Evolutionary conservation across 2,329 filamentous ascomycete genomes (phyloP).

Genomic region (Aureobasidium pullulans): DNA sequence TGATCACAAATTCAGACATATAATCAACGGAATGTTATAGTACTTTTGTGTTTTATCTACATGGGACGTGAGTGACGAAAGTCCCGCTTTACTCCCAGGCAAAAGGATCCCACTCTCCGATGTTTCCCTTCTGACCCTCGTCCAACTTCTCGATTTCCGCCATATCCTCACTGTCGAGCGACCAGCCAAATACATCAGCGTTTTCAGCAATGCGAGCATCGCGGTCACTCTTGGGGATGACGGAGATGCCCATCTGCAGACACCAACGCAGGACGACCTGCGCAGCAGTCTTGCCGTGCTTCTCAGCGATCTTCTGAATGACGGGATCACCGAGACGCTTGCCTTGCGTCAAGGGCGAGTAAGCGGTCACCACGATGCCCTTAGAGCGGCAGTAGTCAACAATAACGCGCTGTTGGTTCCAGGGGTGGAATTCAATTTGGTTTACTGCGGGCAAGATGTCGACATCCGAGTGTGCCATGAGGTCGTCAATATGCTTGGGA

Average conservation of each 20-base stretch:
- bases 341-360: conserved; percentile 56
- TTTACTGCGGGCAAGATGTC: conserved; percentile 58
- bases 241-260: conserved; percentile 63
- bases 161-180: conserved; percentile 31
- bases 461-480: conserved; percentile 52
- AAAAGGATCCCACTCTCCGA: conserved; percentile 19
- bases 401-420: conserved; percentile 54
- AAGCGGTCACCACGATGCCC: conserved; percentile 51
- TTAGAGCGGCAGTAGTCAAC: conserved; percentile 47
- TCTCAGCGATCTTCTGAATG: conserved; percentile 55
- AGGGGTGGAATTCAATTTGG: conserved; percentile 64
- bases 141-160: conserved; percentile 28
- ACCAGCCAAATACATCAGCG: conserved; percentile 30
- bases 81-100: conserved; percentile 12
- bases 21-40: too few species aligned
- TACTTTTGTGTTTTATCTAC: background rate
- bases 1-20: too few species aligned
- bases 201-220: conserved; percentile 29
- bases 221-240: conserved; percentile 34
- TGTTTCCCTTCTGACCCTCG: conserved; percentile 18
- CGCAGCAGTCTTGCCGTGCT: conserved; percentile 62
- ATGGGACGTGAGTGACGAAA: background rate
- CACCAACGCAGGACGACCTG: conserved; percentile 74
- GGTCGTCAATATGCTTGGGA: conserved; percentile 56
- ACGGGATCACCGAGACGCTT: conserved; percentile 60